Evolutionary conservation across 257 asterid genomes (phyloP).

Genomic region (Echium plantagineum): DNA sequence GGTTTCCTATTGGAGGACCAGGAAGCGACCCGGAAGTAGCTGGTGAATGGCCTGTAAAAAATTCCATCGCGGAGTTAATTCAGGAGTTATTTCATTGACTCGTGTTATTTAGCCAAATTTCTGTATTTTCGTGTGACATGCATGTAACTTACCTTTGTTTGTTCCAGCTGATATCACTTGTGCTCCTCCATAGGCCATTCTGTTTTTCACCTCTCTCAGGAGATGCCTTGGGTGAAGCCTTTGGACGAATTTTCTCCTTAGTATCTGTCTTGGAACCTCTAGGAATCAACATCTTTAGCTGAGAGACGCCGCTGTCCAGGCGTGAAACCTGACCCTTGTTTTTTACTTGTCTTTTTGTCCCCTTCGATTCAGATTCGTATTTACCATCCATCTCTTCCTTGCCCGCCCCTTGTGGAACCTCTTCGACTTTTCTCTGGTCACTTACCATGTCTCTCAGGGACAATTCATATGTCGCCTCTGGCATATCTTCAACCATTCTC

Average conservation of each 20-base stretch:
- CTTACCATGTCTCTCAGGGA: conserved; percentile 47
- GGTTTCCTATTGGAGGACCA: conserved; percentile 19
- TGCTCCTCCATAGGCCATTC: conserved; percentile 10
- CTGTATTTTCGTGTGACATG: background rate
- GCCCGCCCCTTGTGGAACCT: background rate
- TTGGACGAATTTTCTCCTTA: background rate
- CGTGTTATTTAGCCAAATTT: too few species aligned
- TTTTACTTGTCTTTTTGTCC: background rate
- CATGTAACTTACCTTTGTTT: conserved; percentile 26
- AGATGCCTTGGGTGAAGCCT: background rate
- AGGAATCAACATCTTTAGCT: conserved; percentile 42
- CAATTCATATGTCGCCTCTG: conserved; percentile 47
- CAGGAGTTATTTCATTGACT: too few species aligned
- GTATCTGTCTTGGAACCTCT: conserved; percentile 24
- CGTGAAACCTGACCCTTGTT: conserved; percentile 22
- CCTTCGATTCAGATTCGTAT: background rate
- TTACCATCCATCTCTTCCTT: background rate
- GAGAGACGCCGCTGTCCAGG: conserved; percentile 44
- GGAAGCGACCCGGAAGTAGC: conserved; percentile 12
- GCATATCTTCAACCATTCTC: conserved; percentile 43
- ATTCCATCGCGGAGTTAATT: conserved; percentile 5
- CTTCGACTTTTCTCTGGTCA: conserved; percentile 12
- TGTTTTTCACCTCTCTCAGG: conserved; percentile 20
- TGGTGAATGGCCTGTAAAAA: conserved; percentile 13
- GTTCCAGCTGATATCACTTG: conserved; percentile 14